These are phyloP conservation scores for Phytopythium sindhum DNA, from an alignment of 352 stramenopile species.

Conservation along the genomic window DNA sequence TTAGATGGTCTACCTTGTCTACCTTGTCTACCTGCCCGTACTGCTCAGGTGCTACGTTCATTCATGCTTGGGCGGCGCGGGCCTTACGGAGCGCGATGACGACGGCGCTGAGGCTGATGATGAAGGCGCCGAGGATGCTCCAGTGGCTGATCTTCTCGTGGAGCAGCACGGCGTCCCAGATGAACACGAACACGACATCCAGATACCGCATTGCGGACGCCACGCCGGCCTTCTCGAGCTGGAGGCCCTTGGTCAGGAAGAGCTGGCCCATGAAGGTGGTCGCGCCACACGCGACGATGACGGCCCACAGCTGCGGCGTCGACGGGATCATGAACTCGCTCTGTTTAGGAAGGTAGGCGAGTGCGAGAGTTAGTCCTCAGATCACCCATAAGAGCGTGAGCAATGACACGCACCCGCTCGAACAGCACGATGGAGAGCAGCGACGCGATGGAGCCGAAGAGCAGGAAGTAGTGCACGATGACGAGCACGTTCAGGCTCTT, in stretches of 20 bases:
- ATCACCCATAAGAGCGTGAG: constrained; percentile 4
- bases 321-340: constrained; percentile 28
- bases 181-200: constrained; percentile 66
- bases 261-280: constrained; percentile 54
- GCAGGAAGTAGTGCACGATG: constrained; percentile 81
- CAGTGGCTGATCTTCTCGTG: constrained; percentile 40
- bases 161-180: constrained; percentile 53
- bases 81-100: constrained; percentile 40
- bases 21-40: not conserved
- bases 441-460: constrained; percentile 48
- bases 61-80: not conserved
- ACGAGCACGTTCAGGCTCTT: constrained; percentile 52
- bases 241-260: constrained; percentile 63
- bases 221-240: constrained; percentile 62
- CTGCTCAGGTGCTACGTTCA: not conserved
- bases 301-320: constrained; percentile 36
- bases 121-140: constrained; percentile 41
- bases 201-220: constrained; percentile 69
- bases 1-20: no score
- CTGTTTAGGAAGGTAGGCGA: not conserved
- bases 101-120: constrained; percentile 39
- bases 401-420: constrained; percentile 30
- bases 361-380: constrained; percentile 11
- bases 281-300: constrained; percentile 38
- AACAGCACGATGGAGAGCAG: constrained; percentile 51